A percentile compares a stretch with the other conserved stretches of the same genome.
phyloP scores from a whole-genome alignment of 2,329 filamentous ascomycete genomes.

The Colletotrichum lini region DNA sequence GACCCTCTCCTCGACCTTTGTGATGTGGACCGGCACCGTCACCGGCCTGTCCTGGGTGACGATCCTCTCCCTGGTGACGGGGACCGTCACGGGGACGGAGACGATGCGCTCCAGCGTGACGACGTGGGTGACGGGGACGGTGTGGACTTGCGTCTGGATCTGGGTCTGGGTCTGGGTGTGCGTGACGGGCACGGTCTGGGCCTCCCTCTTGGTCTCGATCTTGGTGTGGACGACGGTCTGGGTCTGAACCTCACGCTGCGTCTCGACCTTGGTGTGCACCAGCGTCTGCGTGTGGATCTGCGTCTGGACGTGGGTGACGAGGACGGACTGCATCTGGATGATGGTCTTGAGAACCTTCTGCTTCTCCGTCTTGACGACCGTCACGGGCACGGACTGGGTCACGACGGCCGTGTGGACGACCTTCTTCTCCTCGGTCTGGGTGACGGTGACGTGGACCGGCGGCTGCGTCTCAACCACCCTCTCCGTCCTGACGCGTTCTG shows the following conservation, averaged over 20 bases:
- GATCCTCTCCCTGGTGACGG: background rate
- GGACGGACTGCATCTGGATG: slow-evolving; percentile 11
- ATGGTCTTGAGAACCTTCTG: slow-evolving; percentile 23
- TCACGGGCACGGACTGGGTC: slow-evolving; percentile 22
- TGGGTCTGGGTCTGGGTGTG: slow-evolving; percentile 16
- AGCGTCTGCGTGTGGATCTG: slow-evolving; percentile 5
- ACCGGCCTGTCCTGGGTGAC: slow-evolving; percentile 9
- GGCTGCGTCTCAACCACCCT: slow-evolving; percentile 18
- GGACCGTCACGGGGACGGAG: slow-evolving; percentile 5
- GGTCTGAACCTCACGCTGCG: slow-evolving; percentile 21
- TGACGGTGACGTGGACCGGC: slow-evolving; percentile 18
- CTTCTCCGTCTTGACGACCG: slow-evolving; percentile 31
- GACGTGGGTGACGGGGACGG: slow-evolving; percentile 29
- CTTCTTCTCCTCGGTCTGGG: slow-evolving; percentile 24
- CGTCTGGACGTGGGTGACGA: slow-evolving; percentile 31
- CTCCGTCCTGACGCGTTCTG: slow-evolving; percentile 16
- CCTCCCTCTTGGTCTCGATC: slow-evolving; percentile 15
- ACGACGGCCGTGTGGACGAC: slow-evolving; percentile 27
- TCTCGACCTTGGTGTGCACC: slow-evolving; percentile 16
- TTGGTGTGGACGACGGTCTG: slow-evolving; percentile 21
- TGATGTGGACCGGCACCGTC: slow-evolving; percentile 15
- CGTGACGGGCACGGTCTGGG: slow-evolving; percentile 20
- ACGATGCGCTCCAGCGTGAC: slow-evolving; percentile 23
- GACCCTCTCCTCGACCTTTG: slow-evolving; percentile 20
- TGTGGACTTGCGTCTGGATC: slow-evolving; percentile 5